Evolutionary conservation across 1,284 basidiomycete species (phyloP).

Genomic region (Microbotryum saponariae): DNA sequence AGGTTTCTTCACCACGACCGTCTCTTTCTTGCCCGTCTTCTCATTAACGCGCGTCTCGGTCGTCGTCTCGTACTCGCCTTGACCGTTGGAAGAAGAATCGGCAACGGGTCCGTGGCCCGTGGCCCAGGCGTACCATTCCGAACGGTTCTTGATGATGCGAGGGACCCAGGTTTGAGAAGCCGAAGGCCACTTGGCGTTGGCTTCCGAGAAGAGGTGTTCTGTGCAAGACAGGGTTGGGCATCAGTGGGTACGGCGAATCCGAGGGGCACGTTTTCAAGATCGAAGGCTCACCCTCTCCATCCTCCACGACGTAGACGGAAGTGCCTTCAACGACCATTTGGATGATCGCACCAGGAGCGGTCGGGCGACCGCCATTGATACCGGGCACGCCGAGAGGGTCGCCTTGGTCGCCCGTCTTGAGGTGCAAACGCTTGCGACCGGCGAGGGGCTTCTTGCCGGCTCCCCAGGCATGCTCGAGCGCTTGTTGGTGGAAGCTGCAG

Average conservation of each 20-base stretch:
- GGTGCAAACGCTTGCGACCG: slow-evolving; percentile 24
- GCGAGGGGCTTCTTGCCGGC: slow-evolving; percentile 24
- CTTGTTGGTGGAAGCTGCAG: slow-evolving; percentile 35
- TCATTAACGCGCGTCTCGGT: background rate
- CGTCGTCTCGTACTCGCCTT: slow-evolving; percentile 8
- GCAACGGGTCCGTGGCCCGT: background rate
- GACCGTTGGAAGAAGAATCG: background rate
- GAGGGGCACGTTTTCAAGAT: background rate
- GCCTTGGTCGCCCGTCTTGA: slow-evolving; percentile 33
- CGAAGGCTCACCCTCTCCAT: slow-evolving; percentile 32
- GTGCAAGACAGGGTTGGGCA: background rate
- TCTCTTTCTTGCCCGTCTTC: slow-evolving; percentile 9
- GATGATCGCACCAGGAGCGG: slow-evolving; percentile 25
- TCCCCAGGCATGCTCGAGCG: slow-evolving; percentile 36
- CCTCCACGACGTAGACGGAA: slow-evolving; percentile 36
- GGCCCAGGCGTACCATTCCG: background rate
- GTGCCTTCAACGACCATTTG: slow-evolving; percentile 37
- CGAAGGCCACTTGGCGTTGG: slow-evolving; percentile 13
- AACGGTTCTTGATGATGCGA: background rate
- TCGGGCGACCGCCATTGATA: slow-evolving; percentile 24
- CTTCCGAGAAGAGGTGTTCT: slow-evolving; percentile 24
- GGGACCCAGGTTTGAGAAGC: slow-evolving; percentile 28
- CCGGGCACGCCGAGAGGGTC: slow-evolving; percentile 25
- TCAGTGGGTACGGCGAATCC: background rate
- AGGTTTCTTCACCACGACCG: slow-evolving; percentile 2